Evolutionary conservation across 352 stramenopile species (phyloP), one percentile per base, ranked within the genome.

Genomic region (Thalassiosira exigua): DNA sequence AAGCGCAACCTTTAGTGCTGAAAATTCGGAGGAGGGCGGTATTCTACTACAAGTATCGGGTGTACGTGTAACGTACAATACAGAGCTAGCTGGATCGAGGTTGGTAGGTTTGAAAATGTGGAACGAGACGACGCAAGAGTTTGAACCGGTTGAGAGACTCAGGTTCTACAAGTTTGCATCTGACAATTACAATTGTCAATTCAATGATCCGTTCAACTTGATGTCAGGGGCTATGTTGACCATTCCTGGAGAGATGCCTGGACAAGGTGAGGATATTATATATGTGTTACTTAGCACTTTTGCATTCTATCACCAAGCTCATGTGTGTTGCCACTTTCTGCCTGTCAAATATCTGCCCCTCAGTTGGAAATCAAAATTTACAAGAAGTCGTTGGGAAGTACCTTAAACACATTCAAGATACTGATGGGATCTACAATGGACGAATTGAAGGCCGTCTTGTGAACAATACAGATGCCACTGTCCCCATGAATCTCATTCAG

Each of bases 11-110:
- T 83, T 84, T 32, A 61, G 76, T 33, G 60, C 51, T 4, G 19
- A 70, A 9, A 50, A 81, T 27, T 75, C 57, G 1, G 50, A 69
- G 24, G 66, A 79, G 39, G 79, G 73, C 0, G 67, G 59, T 19
- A 53, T 41, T 21, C 60, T 83, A 36, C 51, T 86, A 3, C 79
- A 86, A 66, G 39, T 78, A 14, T 83, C 79, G n/a, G 79, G 79
- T 2, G 29, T 83, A 42, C 59, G 39, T 12, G 24, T 81, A 5
- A 72, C 69, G 1, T 86, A 84, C 61, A 86, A 86, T 53, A 77
- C 54, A 0, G 12, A 80, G 32, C 27, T 83, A 2, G 36, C 44
- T 11, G 12, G 29, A 36, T 56, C 68, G 9, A 27, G 67, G 9
- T 19, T 86, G 2, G 36, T 83, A 5, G 29, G 39, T 1, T 53